Base-by-base conservation (phyloP, 257 asterid genomes). In the Solanum ahanhuiri region DNA sequence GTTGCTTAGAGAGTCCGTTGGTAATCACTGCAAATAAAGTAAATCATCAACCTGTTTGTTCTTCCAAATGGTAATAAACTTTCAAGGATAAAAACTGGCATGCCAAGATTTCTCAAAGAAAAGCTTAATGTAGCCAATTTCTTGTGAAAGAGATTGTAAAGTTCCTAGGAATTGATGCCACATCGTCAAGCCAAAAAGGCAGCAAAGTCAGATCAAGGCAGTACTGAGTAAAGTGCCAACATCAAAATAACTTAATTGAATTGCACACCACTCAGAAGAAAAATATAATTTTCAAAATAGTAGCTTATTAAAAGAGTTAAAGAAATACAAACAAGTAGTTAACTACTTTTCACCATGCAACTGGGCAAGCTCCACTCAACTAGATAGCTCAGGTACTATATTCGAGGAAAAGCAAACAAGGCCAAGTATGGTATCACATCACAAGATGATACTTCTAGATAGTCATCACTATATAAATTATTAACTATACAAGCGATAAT, bases 1-100 rank as follows among this genome's bases (percentile, higher is more conserved):
- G 85, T 89, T 85, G 87, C 92, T 92, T 92, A 57, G 95, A 91
- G 67, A 94, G 89, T 84, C 92, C 91, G 85, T 89, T 92, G 75
- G 86, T 33, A 83, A 94, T 87, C 89, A 96, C 99, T 96, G 98
- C 81, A 66, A 90, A 87, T 87, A 87, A 41, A 48, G 30, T 45
- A 17, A 81, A 28, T 17, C 41, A 48, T 81, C 84, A 81, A 43
- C 84, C 66, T 48, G 20, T 81, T 48, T 4, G 17, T 81, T 81
- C 67, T 28, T 81, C 84, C 41, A 48, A 48, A 81, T 81, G 67
- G 84, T 48, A 81, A 48, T 3, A 48, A 81, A 45, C 67, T 31
- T 81, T 48, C 43, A 81, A 17, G 12, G 28, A 81, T 51, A 18
- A 5, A 30, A 45, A 81, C 28, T 48, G 41, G 28, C 84, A 81